These are phyloP conservation scores for Calonectria montana DNA, from an alignment of 2,329 filamentous ascomycete genomes.

Conservation along the genomic window DNA sequence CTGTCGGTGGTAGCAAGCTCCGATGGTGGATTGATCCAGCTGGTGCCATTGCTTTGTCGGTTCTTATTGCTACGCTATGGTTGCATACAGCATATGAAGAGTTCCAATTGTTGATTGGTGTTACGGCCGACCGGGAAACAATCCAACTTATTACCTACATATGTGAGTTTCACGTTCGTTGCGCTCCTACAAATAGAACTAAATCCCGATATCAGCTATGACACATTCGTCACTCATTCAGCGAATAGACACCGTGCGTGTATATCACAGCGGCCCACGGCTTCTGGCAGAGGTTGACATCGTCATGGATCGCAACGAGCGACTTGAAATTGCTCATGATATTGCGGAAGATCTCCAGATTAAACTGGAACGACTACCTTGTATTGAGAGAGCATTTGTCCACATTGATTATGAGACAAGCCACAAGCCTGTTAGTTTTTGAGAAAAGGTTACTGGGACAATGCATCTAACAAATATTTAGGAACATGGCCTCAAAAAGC, in stretches of 20 bases:
- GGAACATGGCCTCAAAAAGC: not conserved
- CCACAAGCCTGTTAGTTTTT: not conserved
- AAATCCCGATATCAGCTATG: not conserved
- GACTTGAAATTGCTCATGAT: not conserved
- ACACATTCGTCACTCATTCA: not conserved
- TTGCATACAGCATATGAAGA: not conserved
- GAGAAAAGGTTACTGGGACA: fast-evolving
- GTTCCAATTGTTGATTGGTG: not conserved
- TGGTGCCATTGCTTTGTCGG: not conserved
- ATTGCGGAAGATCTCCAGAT: slow-evolving; percentile 6
- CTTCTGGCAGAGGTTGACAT: slow-evolving; percentile 9
- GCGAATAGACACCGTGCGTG: not conserved
- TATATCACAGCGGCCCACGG: slow-evolving; percentile 2
- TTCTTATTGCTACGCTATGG: not conserved
- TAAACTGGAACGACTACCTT: not conserved
- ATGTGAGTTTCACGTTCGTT: not conserved
- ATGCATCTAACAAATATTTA: not conserved
- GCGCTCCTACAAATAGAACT: not conserved
- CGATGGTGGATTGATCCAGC: slow-evolving; percentile 4
- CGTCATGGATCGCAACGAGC: slow-evolving; percentile 6
- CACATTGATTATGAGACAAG: slow-evolving; percentile 11
- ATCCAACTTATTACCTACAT: not conserved
- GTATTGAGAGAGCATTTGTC: slow-evolving; percentile 2
- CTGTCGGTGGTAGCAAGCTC: not conserved
- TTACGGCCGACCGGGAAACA: not conserved